Base-by-base conservation (phyloP, 495 filamentous ascomycete species). In the Xeromyces bisporus region DNA sequence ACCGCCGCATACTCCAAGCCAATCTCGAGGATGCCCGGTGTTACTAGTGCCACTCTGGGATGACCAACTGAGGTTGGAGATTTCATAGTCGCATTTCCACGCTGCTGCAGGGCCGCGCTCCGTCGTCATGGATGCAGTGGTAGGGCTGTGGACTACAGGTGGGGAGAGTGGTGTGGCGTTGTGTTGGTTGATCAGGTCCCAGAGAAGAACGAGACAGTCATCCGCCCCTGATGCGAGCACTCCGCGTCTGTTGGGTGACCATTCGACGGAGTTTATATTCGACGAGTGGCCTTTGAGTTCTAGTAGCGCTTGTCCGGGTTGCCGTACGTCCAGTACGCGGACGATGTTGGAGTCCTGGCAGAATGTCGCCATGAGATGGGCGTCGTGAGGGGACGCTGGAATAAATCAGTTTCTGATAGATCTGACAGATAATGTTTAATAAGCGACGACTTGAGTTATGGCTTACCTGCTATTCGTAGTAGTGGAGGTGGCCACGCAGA, bases 71-170 rank as follows among this genome's bases (percentile, higher is more conserved):
- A 96, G 67, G 51, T 94, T 96, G 7, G 77, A 79, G 15, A 99
- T 80, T 58, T 99, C 89, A 41, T 92, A 93, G 36, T 96, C 89
- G 44, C 89, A 94, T 44, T 79, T 72, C 91, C 91, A 99, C 35
- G 68, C 75, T 3, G 81, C 81, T 3, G 80, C 70, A 0, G 87
- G 87, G 8, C 69, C 77, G 32, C 78, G 56, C 36, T 54, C 60
- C 7, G 46, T 52, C 18, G 56, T 58, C 23, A 48, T 50, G 7
- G 48, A 41, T 35, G 43, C 58, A 11, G 57, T 43, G 7, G 46
- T 56, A 5, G 56, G 56, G 24, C 35, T 53, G 16, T 46, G 44
- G 7, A 33, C 30, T 23, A 44, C 38, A 12, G 58, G 48, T 9
- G 60, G 39, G 17, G 48, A 34, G 1, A 66, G 53, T 7, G 65